Evolutionary conservation across 2,329 filamentous ascomycete genomes (phyloP), one percentile per base, ranked within the genome.

Genomic region (Diaporthe longicolla): DNA sequence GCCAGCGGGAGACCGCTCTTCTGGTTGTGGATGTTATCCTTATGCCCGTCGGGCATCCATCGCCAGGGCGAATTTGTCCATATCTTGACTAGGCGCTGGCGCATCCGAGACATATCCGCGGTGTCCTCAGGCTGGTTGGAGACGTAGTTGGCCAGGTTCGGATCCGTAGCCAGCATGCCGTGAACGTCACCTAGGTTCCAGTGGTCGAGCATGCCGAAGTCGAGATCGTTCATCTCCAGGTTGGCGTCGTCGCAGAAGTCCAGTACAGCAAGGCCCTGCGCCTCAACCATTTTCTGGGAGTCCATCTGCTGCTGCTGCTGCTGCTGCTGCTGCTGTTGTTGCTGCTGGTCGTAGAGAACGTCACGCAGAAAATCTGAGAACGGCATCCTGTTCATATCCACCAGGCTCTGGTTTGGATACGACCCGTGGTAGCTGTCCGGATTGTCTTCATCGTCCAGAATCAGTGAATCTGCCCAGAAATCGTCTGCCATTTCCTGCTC

Each of bases 281-380:
- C 77, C 72, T 85, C 84, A n/a, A 79, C 79, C 4, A 82, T 73
- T 70, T 81, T 83, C n/a, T 80, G 76, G 10, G 81, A 75, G 32
- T 84, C 61, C 1, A 83, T 81, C 50, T 85, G 84, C n/a, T 74
- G 72, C 32, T 74, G 73, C 10, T 70, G 68, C 24, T 71, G 65
- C 17, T 70, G 66, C 35, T 70, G 65, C 17, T 70, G 66, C n/a
- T 70, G 66, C 1, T 70, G 66, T 9, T 73, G 71, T 7, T 85
- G 84, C n/a, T 74, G 72, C 32, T 74, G 73, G 35, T 88, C 84
- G 72, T 86, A 89, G 21, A 89, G 81, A 17, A 89, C 83, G 55
- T 88, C 85, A 9, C 85, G 85, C 19, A 89, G 79, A 66, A 89
- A 89, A 68, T 88, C 86, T 24, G 85, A 84, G 75, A 89, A 89